Base-by-base conservation (phyloP, 495 filamentous ascomycete genomes). In the Trichoderma orchidacearum region DNA sequence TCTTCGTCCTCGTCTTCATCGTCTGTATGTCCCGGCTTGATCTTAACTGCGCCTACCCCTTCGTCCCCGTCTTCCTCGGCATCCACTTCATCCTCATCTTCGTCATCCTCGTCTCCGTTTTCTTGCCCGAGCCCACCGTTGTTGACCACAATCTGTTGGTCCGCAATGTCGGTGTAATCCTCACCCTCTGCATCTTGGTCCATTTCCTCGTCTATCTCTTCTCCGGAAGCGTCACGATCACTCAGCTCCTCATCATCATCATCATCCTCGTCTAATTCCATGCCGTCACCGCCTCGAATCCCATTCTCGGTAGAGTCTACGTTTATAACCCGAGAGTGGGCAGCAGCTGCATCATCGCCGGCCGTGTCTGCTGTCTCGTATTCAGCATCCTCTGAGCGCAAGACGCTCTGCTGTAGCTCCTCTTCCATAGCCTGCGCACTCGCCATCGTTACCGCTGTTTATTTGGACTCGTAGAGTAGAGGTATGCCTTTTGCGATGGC, bases 1-100 rank as follows among this genome's bases (percentile, higher is more conserved):
- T 51, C 55, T n/a, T 69, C 67, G 30, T 68, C 72, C 21, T 72
- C 75, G 17, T 78, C 62, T 45, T 76, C 60, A 54, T 76, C 65
- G 41, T 77, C 71, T 3, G 75, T 76, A 18, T 76, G 71, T 45
- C 79, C 76, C 8, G 82, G 81, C 54, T 75, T 74, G 29, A 85
- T 76, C 63, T 90, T 89, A 6, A 91, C 87, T 17, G 86, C 85
- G 1, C 85, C 85, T 51, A 90, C 87, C 17, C 83, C 80, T 64
- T 87, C 86, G 27, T 74, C 69, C 30, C 77, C 76, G 18, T 70
- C 73, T 29, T 80, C 73, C 12, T 73, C 74, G 13, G 75, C 75
- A 3, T 73, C 69, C 12, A 64, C 69, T 3, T 72, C 72, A 12
- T 77, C 79, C 51, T 80, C 75, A 30, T 73, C 74, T 17, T 73